Base-by-base conservation (phyloP, 345 rosid species). In the Pelargonium nanum region DNA sequence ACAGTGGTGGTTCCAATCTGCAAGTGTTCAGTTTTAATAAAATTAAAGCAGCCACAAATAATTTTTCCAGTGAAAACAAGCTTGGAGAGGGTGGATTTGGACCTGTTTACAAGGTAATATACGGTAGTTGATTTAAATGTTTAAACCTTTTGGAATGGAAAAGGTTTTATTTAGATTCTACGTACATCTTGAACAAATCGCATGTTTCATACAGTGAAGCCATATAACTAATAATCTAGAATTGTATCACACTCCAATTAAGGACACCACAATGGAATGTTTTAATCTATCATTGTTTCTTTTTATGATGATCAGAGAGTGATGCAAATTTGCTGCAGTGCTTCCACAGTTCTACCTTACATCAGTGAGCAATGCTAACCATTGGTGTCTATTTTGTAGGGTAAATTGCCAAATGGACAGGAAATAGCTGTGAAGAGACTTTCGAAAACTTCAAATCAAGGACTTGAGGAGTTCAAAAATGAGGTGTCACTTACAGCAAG, bases 391-490 rank as follows among this genome's bases (percentile, higher is more conserved):
- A 34, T 53, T 44, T 45, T 55, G 25, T 59, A 73, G 77, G 77
- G 77, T 6, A 26, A 40, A 21, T 16, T 71, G 45, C 20, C 28
- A 5, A 22, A 34, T 0, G 74, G 70, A 25, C 66, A 34, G 60
- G 67, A 71, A 57, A 62, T 71, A 24, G 75, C 67, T 0, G 75
- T 66, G 60, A 71, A 71, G 60, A 71, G 70, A 61, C 75, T 71
- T 48, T 62, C 75, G 19, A 53, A 53, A 44, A 32, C 63, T 13
- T 71, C 70, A 8, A n/a, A 52, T 56, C 67, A 65, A 61, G 70
- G 74, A 61, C 22, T 20, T 24, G 67, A 61, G 26, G 74, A 71
- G 63, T 71, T 65, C 55, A 6, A 51, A 48, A 70, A 70, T 55
- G 74, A 70, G 52, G 66, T 70, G 20, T 24, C 58, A 19, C 69